These are phyloP conservation scores for Parathielavia hyrcaniae DNA, from an alignment of 495 filamentous ascomycete species.

Conservation along the genomic window DNA sequence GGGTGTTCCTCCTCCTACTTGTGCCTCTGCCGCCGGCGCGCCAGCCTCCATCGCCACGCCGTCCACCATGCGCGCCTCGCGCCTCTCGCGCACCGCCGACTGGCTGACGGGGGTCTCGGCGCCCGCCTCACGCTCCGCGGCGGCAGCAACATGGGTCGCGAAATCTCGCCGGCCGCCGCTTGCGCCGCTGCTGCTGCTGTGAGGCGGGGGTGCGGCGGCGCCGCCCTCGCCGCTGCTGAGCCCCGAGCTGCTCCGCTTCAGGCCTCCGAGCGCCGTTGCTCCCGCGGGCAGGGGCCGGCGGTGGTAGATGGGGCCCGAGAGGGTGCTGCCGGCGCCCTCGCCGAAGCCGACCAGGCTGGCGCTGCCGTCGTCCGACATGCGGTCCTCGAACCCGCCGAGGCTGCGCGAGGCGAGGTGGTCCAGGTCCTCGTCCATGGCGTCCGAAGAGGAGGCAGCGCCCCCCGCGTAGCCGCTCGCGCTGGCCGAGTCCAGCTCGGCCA, in stretches of 20 bases:
- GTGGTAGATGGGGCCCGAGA: conserved; percentile 63
- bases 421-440: conserved; percentile 38
- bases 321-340: conserved; percentile 75
- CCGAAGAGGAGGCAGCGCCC: conserved; percentile 14
- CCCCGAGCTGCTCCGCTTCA: conserved; percentile 42
- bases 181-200: neutral
- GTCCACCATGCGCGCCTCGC: conserved; percentile 42
- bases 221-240: conserved; percentile 35
- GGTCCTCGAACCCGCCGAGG: conserved; percentile 59
- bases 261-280: conserved; percentile 21
- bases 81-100: conserved; percentile 37
- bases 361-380: conserved; percentile 67
- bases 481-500: conserved; percentile 36
- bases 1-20: conserved; percentile 9
- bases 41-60: conserved; percentile 38
- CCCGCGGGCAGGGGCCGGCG: conserved; percentile 33
- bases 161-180: neutral
- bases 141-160: neutral
- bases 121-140: conserved; percentile 16
- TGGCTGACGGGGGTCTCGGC: conserved; percentile 39
- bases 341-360: conserved; percentile 79
- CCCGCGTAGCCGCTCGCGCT: conserved; percentile 33
- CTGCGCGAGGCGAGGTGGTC: conserved; percentile 39
- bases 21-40: neutral
- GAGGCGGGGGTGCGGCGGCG: neutral